Evolutionary conservation across 176 grass and related monocot genomes (phyloP).

Genomic region (Ananas comosus): DNA sequence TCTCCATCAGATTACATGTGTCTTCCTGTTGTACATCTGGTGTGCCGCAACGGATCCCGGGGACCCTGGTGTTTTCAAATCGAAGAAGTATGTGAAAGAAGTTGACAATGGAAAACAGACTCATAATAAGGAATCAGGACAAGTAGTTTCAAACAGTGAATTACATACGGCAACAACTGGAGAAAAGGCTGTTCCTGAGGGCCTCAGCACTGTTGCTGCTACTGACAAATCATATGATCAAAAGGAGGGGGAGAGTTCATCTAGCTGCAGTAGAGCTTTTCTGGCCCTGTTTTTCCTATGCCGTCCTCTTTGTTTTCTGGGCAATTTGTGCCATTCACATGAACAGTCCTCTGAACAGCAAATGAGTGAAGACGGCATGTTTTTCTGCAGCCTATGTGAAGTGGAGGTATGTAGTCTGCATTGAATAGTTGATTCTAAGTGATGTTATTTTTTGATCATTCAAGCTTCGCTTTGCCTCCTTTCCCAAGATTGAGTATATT

Average conservation of each 20-base stretch:
- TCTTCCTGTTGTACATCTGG: constrained; percentile 67
- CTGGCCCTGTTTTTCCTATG: constrained; percentile 38
- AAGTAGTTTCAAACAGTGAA: constrained; percentile 30
- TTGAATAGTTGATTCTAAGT: not conserved
- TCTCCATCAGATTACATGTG: constrained; percentile 55
- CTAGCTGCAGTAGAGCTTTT: constrained; percentile 29
- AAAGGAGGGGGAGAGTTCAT: constrained; percentile 40
- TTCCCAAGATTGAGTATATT: no score
- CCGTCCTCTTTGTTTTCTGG: constrained; percentile 38
- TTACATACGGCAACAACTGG: constrained; percentile 20
- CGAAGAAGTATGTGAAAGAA: constrained; percentile 36
- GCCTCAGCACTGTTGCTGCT: constrained; percentile 29
- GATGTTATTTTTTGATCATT: not conserved
- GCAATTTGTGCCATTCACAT: constrained; percentile 33
- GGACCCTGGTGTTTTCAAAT: constrained; percentile 77
- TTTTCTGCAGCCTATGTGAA: constrained; percentile 94
- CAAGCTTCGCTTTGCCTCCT: not conserved
- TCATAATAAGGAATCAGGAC: constrained; percentile 1
- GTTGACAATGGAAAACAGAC: constrained; percentile 35
- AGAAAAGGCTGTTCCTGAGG: constrained; percentile 24
- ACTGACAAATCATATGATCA: constrained; percentile 34
- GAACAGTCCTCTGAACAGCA: constrained; percentile 53
- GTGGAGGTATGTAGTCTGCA: constrained; percentile 54
- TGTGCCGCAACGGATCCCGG: constrained; percentile 88
- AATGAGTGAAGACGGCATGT: constrained; percentile 76